A percentile compares a stretch with the other conserved stretches of the same genome.
Evolutionary conservation across 225 moss, liverwort and hornwort species (phyloP).

Genomic region (Pseudoscleropodium purum): DNA sequence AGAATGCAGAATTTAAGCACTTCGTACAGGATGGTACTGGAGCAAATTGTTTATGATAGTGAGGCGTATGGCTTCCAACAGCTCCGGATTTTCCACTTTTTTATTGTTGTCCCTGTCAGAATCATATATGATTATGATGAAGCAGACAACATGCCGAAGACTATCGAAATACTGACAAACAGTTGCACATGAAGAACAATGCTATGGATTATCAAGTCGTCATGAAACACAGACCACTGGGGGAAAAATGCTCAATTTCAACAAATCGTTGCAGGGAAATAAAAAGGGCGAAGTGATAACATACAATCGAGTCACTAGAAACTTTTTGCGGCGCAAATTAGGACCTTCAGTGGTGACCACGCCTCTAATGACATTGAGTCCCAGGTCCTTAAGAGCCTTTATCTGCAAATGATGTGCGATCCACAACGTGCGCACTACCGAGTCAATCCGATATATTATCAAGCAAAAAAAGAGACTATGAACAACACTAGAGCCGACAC

Average conservation of each 20-base stretch:
- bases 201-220: neutral
- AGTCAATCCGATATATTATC: too few relatives aligned
- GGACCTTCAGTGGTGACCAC: conserved; percentile 46
- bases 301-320: conserved; percentile 68
- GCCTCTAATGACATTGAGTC: conserved; percentile 67
- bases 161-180: neutral
- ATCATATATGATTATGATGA: neutral
- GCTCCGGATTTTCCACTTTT: conserved; percentile 81
- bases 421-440: neutral
- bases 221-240: neutral
- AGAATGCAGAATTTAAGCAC: too few relatives aligned
- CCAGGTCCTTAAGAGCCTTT: conserved; percentile 79
- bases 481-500: too few relatives aligned
- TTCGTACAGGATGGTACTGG: conserved; percentile 63
- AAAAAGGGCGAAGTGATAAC: neutral
- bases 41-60: conserved; percentile 88
- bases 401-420: conserved; percentile 21
- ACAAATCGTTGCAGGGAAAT: too few relatives aligned
- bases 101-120: conserved; percentile 54
- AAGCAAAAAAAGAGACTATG: too few relatives aligned
- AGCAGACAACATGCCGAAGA: neutral
- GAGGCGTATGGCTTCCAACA: conserved; percentile 81
- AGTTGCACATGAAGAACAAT: neutral
- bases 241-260: too few relatives aligned
- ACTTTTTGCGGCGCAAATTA: conserved; percentile 47